Base-by-base conservation (phyloP, 371 early-diverging fungal species). In the Zychaea mexicana region DNA sequence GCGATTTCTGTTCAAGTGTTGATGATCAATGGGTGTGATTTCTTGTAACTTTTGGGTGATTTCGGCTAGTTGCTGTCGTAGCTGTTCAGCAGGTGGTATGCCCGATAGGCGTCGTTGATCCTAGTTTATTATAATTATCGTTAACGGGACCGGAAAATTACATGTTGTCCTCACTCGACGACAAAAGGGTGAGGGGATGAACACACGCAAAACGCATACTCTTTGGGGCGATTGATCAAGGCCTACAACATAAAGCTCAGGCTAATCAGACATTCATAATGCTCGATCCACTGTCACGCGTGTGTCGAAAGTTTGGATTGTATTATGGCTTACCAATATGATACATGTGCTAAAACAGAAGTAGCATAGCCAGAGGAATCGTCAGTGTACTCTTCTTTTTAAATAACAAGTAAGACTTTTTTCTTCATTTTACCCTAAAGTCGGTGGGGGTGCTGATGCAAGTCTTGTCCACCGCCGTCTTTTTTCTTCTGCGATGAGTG, bases 321-420 rank as follows among this genome's bases (percentile, higher is more conserved):
- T n/a, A 36, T 2, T 36, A 2, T 36, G 9, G n/a, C 28, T 75
- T 73, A 72, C 76, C 76, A 45, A 76, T 64, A 70, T 76, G 76
- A 52, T 68, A 70, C 17, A 70, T 65, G 36, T 76, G 76, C 76
- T 76, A 31, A n/a, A n/a, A n/a, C n/a, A n/a, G n/a, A n/a, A n/a
- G n/a, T n/a, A 55, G 28, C 42, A 60, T 27, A 28, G 24, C 24
- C n/a, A n/a, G n/a, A n/a, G n/a, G n/a, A n/a, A n/a, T 33, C 47
- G n/a, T 24, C 38, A 33, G 22, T 22, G 39, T 46, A 2, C 26
- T 31, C 36, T 17, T n/a, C 27, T 53, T 39, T 52, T 57, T 47
- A 21, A 36, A 60, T 19, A 28, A 57, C 46, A 27, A 26, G 33
- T 17, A 5, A 3, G 19, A 10, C 10, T 7, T 38, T 27, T 53